phyloP scores from a whole-genome alignment of 1,139 yeast species.

The Meyerozyma sp. region DNA sequence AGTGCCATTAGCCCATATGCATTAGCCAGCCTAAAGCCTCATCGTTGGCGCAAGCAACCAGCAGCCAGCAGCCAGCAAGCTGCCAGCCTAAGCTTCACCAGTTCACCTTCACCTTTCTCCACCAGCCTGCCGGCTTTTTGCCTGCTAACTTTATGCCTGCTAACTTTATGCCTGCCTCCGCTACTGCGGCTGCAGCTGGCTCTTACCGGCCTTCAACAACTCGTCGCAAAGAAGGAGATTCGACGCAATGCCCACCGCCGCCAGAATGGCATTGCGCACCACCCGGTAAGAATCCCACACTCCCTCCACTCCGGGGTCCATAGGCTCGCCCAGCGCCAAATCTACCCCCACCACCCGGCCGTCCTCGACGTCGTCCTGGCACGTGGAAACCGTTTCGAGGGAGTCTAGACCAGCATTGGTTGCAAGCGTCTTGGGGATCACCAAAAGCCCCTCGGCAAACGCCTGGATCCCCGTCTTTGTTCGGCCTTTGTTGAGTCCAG shows the following conservation, averaged over 20 bases:
- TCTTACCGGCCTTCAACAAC: conserved; percentile 79
- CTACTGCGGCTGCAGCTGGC: background rate
- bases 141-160: no score
- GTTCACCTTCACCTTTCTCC: no score
- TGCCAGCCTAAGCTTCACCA: no score
- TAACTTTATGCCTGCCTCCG: no score
- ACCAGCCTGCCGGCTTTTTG: no score
- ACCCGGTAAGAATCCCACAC: conserved; percentile 96
- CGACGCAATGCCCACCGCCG: conserved; percentile 93
- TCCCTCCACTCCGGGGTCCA: conserved; percentile 93
- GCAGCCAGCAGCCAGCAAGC: no score
- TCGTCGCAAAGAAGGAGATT: conserved; percentile 93
- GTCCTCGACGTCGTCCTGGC: conserved; percentile 85
- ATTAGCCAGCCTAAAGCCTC: no score
- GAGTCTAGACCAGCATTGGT: conserved; percentile 93
- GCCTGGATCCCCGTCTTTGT: conserved; percentile 88
- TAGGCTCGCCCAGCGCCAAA: conserved; percentile 86
- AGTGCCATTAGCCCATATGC: no score
- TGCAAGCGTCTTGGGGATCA: conserved; percentile 89
- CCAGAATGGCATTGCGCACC: conserved; percentile 82
- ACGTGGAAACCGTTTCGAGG: conserved; percentile 79
- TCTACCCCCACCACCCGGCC: conserved; percentile 89
- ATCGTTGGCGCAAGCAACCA: no score
- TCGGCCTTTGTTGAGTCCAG: conserved; percentile 66
- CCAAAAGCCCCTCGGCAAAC: conserved; percentile 84